Base-by-base conservation (phyloP, 768 basidiomycete genomes). In the Kwoniella pini region DNA sequence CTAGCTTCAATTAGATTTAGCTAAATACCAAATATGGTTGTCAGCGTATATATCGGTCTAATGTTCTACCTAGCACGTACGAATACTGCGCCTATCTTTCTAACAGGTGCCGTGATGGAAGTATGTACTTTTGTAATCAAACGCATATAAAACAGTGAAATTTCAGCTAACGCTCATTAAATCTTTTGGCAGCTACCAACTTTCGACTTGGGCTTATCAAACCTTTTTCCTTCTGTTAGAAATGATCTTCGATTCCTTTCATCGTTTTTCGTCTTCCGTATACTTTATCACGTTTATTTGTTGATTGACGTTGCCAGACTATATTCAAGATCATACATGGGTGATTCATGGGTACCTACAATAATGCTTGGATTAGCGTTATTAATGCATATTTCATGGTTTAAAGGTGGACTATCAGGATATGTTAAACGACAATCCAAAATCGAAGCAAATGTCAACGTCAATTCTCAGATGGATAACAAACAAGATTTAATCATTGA, bases 351-450 rank as follows among this genome's bases (percentile, higher is more conserved):
- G 39, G 62, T 80, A 2, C 84, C 85, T 1, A 73, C 78, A 0
- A 62, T 76, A 27, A 61, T 84, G 53, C 77, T 84, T 54, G 62
- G 70, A 6, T 60, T 72, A 46, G 81, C 84, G 26, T 79, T 84
- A 33, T 81, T 83, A 9, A 71, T 86, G 48, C 85, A 86, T 62
- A 81, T 80, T 1, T 67, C 79, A 36, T 86, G 85, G 85, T 85
- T 86, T 75, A 52, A 64, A 1, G 82, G 82, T 11, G 84, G 82
- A 55, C 26, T 86, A 44, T 79, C 78, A 60, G 84, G 84, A 0
- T 82, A 84, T 62, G 30, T 82, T 36, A 79, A 80, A 63, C 72
- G 80, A 2, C 69, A 57, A 7, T 24, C 19, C 10, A 27, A 22
- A 22, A 7, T n/a, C 10, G 9, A 45, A 40, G 54, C 51, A 6